phyloP scores from a whole-genome alignment of 176 grass and related monocot species.

The Ensete glaucum region DNA sequence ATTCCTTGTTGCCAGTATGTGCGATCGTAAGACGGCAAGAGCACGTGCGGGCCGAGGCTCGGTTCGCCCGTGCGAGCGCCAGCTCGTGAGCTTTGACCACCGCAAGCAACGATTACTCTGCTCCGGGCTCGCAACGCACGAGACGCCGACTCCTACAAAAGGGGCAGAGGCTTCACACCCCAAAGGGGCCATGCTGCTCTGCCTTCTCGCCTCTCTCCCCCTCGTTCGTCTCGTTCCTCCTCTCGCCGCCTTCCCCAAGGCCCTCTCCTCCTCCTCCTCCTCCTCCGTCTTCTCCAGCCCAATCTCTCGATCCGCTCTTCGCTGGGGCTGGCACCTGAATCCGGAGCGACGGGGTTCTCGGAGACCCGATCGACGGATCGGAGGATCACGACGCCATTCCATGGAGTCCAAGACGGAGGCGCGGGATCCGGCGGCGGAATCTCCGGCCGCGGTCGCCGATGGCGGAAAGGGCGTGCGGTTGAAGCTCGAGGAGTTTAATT shows the following conservation, averaged over 20 bases:
- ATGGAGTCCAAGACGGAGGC: slow-evolving; percentile 17
- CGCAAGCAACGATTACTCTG: neutral
- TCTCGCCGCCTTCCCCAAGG: neutral
- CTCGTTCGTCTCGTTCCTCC: neutral
- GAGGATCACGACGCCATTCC: neutral
- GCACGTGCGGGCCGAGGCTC: neutral
- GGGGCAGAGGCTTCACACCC: neutral
- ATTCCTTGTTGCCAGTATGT: no score
- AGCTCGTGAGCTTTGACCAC: neutral
- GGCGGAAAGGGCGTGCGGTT: slow-evolving; percentile 5
- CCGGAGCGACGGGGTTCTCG: slow-evolving; percentile 12
- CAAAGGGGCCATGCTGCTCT: neutral
- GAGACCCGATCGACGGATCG: slow-evolving; percentile 19
- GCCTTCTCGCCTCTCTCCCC: neutral
- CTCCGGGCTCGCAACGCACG: neutral
- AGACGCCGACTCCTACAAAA: neutral
- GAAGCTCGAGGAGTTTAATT: slow-evolving; percentile 61
- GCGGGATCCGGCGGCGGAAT: neutral
- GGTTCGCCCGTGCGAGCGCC: neutral
- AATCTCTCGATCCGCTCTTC: neutral
- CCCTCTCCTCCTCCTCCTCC: neutral
- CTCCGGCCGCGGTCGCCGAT: neutral
- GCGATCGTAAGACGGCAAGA: neutral
- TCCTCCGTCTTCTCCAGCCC: neutral
- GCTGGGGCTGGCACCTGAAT: neutral